Evolutionary conservation across 108 stramenopile species (phyloP).

Genomic region (Phaeodactylum tricornutum): DNA sequence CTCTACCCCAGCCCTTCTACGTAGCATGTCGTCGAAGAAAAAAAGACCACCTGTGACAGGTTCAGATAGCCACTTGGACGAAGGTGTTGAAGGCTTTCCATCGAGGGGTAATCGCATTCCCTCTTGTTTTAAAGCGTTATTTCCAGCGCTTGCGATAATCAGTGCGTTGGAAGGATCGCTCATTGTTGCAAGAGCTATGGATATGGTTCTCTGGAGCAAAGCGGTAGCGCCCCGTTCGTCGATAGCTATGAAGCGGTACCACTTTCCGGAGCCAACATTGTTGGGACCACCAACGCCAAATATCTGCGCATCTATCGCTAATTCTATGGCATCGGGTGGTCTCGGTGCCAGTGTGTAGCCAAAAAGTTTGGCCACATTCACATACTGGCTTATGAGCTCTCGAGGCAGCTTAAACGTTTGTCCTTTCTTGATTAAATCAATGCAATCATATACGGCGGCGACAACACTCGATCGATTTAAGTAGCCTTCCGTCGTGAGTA

Average conservation of each 20-base stretch:
- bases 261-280: slow-evolving; percentile 39
- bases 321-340: slow-evolving; percentile 65
- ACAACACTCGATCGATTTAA: slow-evolving; percentile 57
- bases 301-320: slow-evolving; percentile 60
- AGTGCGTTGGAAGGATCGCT: slow-evolving; percentile 44
- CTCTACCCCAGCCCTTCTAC: slow-evolving; percentile 22
- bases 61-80: slow-evolving; percentile 44
- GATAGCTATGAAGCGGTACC: slow-evolving; percentile 49
- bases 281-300: slow-evolving; percentile 43
- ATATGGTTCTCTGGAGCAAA: slow-evolving; percentile 24
- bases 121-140: slow-evolving; percentile 27
- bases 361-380: slow-evolving; percentile 45
- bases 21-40: slow-evolving; percentile 37
- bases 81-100: slow-evolving; percentile 31
- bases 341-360: slow-evolving; percentile 56
- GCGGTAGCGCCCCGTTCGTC: slow-evolving; percentile 23
- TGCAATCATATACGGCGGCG: slow-evolving; percentile 51
- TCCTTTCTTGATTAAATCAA: slow-evolving; percentile 19
- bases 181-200: slow-evolving; percentile 32
- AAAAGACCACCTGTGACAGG: slow-evolving; percentile 50
- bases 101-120: slow-evolving; percentile 28
- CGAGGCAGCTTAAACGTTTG: slow-evolving; percentile 13
- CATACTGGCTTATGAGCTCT: slow-evolving; percentile 52
- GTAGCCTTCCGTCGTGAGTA: slow-evolving; percentile 56
- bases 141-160: slow-evolving; percentile 43